Evolutionary conservation across 768 basidiomycete species (phyloP).

Genomic region (Macrolepiota albuminosa): DNA sequence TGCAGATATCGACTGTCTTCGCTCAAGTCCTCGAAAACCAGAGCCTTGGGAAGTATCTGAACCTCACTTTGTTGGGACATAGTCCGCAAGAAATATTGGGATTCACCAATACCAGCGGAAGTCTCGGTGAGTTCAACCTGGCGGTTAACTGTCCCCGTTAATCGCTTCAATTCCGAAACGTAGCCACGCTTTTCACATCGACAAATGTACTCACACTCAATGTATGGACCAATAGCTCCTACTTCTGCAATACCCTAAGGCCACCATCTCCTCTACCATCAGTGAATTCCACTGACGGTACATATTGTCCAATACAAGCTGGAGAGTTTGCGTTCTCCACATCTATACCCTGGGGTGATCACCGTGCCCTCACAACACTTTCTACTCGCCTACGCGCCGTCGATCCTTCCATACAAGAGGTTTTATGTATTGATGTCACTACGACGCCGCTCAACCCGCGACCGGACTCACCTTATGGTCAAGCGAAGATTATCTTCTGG

Average conservation of each 20-base stretch:
- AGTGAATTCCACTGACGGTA: slow-evolving; percentile 29
- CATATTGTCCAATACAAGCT: slow-evolving; percentile 73
- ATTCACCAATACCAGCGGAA: slow-evolving; percentile 52
- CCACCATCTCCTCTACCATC: slow-evolving; percentile 69
- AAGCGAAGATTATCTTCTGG: slow-evolving; percentile 68
- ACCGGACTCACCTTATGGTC: slow-evolving; percentile 58
- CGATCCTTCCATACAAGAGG: slow-evolving; percentile 77
- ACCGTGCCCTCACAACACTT: slow-evolving; percentile 78
- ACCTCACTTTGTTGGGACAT: slow-evolving; percentile 68
- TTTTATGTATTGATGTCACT: slow-evolving; percentile 75
- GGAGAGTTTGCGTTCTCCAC: slow-evolving; percentile 83
- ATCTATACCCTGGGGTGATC: slow-evolving; percentile 57
- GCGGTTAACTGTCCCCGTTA: slow-evolving; percentile 11
- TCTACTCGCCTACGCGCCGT: slow-evolving; percentile 83
- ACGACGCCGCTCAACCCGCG: slow-evolving; percentile 72
- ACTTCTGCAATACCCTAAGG: slow-evolving; percentile 73
- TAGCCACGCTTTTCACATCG: slow-evolving; percentile 85
- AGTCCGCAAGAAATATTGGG: slow-evolving; percentile 58
- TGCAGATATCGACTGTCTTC: slow-evolving; percentile 67
- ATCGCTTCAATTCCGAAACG: slow-evolving; percentile 6
- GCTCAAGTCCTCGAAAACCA: slow-evolving; percentile 56
- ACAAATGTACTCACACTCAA: slow-evolving; percentile 76
- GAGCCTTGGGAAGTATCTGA: slow-evolving; percentile 44
- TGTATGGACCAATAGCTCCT: slow-evolving; percentile 65
- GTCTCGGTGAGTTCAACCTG: slow-evolving; percentile 49